Evolutionary conservation across 2,329 filamentous ascomycete genomes (phyloP).

Genomic region (Colletotrichum sp.): DNA sequence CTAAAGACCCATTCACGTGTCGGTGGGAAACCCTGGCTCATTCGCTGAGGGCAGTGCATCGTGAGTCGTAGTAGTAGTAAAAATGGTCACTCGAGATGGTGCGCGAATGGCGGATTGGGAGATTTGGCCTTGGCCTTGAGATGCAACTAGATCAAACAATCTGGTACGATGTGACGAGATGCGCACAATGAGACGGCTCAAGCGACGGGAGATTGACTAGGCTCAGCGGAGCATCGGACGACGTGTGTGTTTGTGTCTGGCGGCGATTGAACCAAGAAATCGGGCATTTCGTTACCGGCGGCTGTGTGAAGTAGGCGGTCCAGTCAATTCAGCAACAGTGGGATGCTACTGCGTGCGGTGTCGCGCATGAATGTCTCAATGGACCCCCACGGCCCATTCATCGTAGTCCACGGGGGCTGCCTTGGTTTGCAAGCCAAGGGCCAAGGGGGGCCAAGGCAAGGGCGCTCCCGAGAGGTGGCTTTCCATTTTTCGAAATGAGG

Average conservation of each 20-base stretch:
- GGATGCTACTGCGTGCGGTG: too few species aligned
- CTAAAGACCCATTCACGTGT: too few species aligned
- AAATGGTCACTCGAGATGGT: neutral
- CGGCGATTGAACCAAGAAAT: neutral
- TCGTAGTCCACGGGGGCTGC: neutral
- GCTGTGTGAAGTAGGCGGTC: neutral
- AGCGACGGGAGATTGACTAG: neutral
- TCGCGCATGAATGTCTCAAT: neutral
- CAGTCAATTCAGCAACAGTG: too few species aligned
- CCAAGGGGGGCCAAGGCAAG: neutral
- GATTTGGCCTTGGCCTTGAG: neutral
- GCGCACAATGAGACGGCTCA: neutral
- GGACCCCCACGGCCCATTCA: neutral
- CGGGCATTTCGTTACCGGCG: neutral
- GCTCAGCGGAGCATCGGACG: neutral
- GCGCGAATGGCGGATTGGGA: neutral
- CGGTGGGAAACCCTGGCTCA: too few species aligned
- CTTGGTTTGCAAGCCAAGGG: neutral
- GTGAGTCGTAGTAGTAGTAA: too few species aligned
- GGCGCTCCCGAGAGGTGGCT: neutral
- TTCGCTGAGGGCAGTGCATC: too few species aligned
- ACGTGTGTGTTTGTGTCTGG: neutral
- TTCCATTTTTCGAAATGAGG: neutral
- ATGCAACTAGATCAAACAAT: neutral
- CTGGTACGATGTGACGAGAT: neutral